phyloP scores from a whole-genome alignment of 179 eudicot genomes.

The Silene coronaria region DNA sequence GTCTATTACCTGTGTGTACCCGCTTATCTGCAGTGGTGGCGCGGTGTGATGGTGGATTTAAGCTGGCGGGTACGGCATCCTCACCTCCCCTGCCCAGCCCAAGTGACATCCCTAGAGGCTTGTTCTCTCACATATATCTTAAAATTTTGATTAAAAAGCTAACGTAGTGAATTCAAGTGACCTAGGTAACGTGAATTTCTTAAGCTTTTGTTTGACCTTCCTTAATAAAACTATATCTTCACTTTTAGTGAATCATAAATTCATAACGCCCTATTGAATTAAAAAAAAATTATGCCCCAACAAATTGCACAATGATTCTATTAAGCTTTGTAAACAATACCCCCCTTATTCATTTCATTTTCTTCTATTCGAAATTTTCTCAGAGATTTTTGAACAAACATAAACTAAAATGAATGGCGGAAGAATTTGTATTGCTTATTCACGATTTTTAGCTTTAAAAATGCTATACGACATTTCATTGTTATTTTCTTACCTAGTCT shows the following conservation, averaged over 20 bases:
- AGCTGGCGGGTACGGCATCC: too few relatives aligned
- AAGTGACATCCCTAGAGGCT: not conserved
- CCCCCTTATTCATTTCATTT: too few relatives aligned
- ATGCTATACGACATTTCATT: not conserved
- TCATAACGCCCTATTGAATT: not conserved
- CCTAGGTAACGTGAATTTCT: not conserved
- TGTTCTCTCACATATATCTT: not conserved
- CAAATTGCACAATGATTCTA: not conserved
- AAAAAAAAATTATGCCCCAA: constrained; percentile 2
- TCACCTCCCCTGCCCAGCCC: too few relatives aligned
- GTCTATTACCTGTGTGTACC: too few relatives aligned
- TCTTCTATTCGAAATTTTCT: too few relatives aligned
- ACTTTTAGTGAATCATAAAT: not conserved
- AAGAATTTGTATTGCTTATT: not conserved
- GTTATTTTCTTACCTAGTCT: not conserved
- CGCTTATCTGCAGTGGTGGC: too few relatives aligned
- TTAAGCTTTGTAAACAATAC: not conserved
- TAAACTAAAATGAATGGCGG: not conserved
- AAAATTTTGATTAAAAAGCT: not conserved
- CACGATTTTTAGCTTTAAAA: not conserved
- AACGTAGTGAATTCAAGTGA: not conserved
- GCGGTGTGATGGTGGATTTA: too few relatives aligned
- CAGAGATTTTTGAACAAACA: too few relatives aligned
- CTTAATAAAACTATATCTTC: not conserved
- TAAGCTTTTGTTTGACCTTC: not conserved